Conservation (phyloP, 2,329 filamentous ascomycete species). For the Beauveria medogensis region DNA sequence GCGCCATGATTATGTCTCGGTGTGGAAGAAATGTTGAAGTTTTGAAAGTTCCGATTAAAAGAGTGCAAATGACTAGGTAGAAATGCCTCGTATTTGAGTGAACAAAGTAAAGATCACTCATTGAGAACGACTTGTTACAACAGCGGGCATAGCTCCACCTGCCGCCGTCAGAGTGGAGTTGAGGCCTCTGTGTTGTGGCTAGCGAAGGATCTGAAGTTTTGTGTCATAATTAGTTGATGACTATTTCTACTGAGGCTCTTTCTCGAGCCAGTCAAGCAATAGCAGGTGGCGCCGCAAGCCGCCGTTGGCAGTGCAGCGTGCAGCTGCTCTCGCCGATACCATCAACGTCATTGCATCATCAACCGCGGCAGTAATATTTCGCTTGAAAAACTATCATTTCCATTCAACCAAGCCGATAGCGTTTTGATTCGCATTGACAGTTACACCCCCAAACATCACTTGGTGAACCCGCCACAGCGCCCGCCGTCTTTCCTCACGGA, state of each 20-base stretch:
- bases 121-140: background rate
- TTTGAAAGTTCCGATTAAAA: background rate
- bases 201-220: background rate
- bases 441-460: background rate
- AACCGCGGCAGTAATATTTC: background rate
- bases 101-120: background rate
- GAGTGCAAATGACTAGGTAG: background rate
- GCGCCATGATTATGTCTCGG: slow-evolving; percentile 34
- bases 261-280: background rate
- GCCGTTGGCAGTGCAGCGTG: background rate
- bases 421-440: background rate
- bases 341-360: background rate
- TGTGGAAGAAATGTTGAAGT: background rate
- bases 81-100: background rate
- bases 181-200: background rate
- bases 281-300: background rate
- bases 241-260: background rate
- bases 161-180: slow-evolving; percentile 4
- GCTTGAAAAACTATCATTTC: background rate
- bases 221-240: background rate
- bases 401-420: background rate
- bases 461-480: background rate
- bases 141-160: background rate
- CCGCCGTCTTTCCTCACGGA: background rate
- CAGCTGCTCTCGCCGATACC: background rate